Conservation (phyloP, 1,284 basidiomycete genomes). For the Polyporus tsugae region DNA sequence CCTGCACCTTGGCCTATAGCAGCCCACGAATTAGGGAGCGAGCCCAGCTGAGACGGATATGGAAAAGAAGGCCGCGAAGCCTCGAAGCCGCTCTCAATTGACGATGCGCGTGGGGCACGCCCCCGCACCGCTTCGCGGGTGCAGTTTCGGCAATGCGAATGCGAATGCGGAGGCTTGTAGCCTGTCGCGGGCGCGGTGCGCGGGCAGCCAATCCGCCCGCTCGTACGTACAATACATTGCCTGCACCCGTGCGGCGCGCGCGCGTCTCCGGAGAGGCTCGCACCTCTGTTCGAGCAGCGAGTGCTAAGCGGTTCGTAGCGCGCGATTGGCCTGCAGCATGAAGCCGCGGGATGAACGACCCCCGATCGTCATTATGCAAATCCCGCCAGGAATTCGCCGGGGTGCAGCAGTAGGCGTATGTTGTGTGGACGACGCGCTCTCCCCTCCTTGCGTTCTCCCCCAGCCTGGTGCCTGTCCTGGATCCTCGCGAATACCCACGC, state of each 20-base stretch:
- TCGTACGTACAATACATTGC: conserved; percentile 2
- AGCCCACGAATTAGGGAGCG: not conserved
- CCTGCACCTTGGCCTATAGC: not conserved
- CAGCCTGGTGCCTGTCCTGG: not conserved
- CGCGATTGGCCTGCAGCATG: not conserved
- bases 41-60: not conserved
- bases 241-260: not conserved
- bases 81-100: not conserved
- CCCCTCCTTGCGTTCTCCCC: too few relatives aligned
- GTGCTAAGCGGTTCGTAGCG: not conserved
- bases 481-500: not conserved
- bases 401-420: not conserved
- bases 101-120: not conserved
- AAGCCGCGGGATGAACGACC: not conserved
- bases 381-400: conserved; percentile 3
- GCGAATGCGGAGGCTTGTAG: not conserved
- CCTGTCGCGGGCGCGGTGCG: not conserved
- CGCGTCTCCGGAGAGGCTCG: not conserved
- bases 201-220: not conserved
- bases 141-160: not conserved
- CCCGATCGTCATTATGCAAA: conserved; percentile 4
- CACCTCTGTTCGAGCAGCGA: not conserved
- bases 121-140: not conserved
- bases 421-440: not conserved
- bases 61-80: not conserved